Percentiles rank a stretch among this genome's conserved stretches.
phyloP scores from a whole-genome alignment of 2,329 filamentous ascomycete genomes.

The Cylindrodendrum hubeiense region DNA sequence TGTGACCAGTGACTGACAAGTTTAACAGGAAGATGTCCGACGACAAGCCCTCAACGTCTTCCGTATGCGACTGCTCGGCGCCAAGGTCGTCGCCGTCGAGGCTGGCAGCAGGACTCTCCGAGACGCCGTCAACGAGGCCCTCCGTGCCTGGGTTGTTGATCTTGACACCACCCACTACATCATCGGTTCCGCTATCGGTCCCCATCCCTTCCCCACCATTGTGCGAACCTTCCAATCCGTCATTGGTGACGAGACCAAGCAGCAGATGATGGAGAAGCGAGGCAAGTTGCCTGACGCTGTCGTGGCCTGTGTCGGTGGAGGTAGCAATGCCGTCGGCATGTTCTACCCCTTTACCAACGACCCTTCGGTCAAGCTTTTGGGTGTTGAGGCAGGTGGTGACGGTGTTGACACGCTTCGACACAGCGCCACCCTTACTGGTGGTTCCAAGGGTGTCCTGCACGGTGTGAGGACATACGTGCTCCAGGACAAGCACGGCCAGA shows the following conservation, averaged over 20 bases:
- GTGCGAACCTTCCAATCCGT: slow-evolving; percentile 98
- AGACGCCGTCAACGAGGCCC: slow-evolving; percentile 93
- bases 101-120: slow-evolving; percentile 86
- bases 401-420: slow-evolving; percentile 88
- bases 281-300: slow-evolving; percentile 96
- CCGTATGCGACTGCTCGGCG: slow-evolving; percentile 96
- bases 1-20: slow-evolving; percentile 36
- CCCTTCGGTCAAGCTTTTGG: slow-evolving; percentile 85
- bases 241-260: slow-evolving; percentile 94
- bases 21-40: slow-evolving; percentile 83
- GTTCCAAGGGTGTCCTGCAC: slow-evolving; percentile 92
- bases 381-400: slow-evolving; percentile 95
- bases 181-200: slow-evolving; percentile 96
- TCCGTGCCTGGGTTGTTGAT: slow-evolving; percentile 93
- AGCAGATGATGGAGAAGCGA: slow-evolving; percentile 86
- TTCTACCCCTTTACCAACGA: slow-evolving; percentile 97
- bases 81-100: slow-evolving; percentile 92
- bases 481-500: slow-evolving; percentile 93
- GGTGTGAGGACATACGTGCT: slow-evolving; percentile 96
- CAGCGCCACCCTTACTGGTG: slow-evolving; percentile 87
- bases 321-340: slow-evolving; percentile 96
- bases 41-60: slow-evolving; percentile 98
- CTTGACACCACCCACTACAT: slow-evolving; percentile 98
- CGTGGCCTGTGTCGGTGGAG: slow-evolving; percentile 95
- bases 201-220: slow-evolving; percentile 97